Evolutionary conservation across 106 monocot genomes (phyloP).

Genomic region (Phalaenopsis aphrodite): DNA sequence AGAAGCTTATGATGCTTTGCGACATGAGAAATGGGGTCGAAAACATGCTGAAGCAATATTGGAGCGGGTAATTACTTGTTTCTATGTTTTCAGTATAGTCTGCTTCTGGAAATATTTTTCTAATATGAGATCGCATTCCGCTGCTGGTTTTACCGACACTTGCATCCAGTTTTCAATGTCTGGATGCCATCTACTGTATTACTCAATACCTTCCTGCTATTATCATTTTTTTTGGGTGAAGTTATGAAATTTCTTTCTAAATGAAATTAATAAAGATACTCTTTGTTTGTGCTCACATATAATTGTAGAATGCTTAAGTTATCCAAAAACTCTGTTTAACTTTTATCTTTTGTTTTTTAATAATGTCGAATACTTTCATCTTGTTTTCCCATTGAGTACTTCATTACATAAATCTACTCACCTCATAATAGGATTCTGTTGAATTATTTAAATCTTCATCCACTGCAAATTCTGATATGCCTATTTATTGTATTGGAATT

Average conservation of each 20-base stretch:
- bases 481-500: too few species aligned
- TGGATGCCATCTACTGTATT: too few species aligned
- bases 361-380: too few species aligned
- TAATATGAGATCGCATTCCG: neutral
- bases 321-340: neutral
- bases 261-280: neutral
- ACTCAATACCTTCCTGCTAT: too few species aligned
- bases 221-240: neutral
- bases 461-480: too few species aligned
- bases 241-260: neutral
- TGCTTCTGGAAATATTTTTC: neutral
- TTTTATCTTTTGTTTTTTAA: too few species aligned
- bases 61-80: conserved; percentile 42
- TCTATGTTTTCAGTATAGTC: neutral
- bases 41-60: conserved; percentile 68
- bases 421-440: too few species aligned
- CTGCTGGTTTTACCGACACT: neutral
- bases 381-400: too few species aligned
- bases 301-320: neutral
- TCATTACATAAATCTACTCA: too few species aligned
- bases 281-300: neutral
- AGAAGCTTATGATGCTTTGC: conserved; percentile 86
- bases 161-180: too few species aligned
- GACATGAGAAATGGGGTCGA: conserved; percentile 80
- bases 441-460: too few species aligned